Conservation (phyloP, 129 eudicot species). For the Lonicera japonica region DNA sequence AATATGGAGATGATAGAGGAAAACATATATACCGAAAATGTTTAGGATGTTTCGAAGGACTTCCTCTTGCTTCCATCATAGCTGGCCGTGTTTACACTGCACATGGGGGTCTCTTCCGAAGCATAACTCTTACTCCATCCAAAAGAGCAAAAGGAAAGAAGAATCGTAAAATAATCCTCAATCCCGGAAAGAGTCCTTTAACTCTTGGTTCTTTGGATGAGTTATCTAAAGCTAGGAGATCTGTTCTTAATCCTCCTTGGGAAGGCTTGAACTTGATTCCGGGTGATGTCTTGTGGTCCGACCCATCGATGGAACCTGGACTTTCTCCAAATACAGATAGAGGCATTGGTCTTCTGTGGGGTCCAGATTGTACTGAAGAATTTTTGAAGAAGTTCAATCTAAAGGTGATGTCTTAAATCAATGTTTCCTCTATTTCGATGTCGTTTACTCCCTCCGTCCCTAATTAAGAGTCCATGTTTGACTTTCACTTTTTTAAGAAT, state of each 20-base stretch:
- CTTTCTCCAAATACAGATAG: constrained; percentile 89
- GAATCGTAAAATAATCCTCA: constrained; percentile 59
- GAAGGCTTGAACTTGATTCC: constrained; percentile 94
- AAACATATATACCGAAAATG: constrained; percentile 91
- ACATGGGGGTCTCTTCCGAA: constrained; percentile 94
- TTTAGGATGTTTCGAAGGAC: constrained; percentile 96
- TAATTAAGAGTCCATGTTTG: no score
- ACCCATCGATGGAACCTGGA: constrained; percentile 86
- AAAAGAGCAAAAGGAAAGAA: constrained; percentile 81
- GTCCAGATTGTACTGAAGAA: constrained; percentile 94
- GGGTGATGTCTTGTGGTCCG: constrained; percentile 97
- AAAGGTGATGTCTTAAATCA: constrained; percentile 44
- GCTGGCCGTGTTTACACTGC: constrained; percentile 91
- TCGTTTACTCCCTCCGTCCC: no score
- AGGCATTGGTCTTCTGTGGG: constrained; percentile 97
- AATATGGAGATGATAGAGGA: constrained; percentile 83
- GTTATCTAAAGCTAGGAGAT: constrained; percentile 82
- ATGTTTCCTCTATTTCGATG: neutral
- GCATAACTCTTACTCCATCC: constrained; percentile 47
- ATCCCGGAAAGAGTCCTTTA: constrained; percentile 44
- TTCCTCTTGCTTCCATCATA: constrained; percentile 89
- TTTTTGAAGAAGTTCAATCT: constrained; percentile 70
- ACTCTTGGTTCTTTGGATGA: constrained; percentile 86
- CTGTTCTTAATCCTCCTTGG: constrained; percentile 99
- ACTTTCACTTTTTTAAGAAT: no score